phyloP scores from a whole-genome alignment of 306 rosid genomes.

The Pyrus communis region DNA sequence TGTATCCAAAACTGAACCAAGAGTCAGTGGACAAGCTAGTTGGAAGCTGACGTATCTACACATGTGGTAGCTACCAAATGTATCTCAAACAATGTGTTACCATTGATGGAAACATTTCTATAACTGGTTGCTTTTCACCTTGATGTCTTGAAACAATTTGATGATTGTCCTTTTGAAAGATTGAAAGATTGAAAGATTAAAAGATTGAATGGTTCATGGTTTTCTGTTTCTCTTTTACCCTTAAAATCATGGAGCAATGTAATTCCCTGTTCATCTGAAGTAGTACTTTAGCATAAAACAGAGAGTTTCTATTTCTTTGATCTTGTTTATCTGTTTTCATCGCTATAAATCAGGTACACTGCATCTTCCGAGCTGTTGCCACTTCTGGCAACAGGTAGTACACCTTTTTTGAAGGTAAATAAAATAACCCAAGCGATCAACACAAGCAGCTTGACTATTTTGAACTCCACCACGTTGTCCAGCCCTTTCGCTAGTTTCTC shows the following conservation, averaged over 20 bases:
- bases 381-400: constrained; percentile 71
- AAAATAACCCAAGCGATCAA: constrained; percentile 73
- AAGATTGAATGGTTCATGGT: background rate
- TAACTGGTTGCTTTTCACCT: constrained; percentile 4
- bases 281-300: background rate
- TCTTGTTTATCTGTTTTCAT: constrained; percentile 8
- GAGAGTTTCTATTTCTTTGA: background rate
- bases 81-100: background rate
- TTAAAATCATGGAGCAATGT: background rate
- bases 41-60: too few relatives aligned
- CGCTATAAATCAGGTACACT: constrained; percentile 57
- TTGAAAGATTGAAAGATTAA: background rate
- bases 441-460: constrained; percentile 35
- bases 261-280: too few relatives aligned
- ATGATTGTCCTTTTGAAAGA: background rate
- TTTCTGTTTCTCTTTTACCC: background rate
- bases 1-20: too few relatives aligned
- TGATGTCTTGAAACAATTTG: constrained; percentile 6
- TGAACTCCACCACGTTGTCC: constrained; percentile 65
- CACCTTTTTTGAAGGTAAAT: constrained; percentile 69
- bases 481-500: constrained; percentile 57
- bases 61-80: background rate
- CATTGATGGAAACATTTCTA: background rate
- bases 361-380: constrained; percentile 91
- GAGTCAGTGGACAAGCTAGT: too few relatives aligned